These are phyloP conservation scores for Ichthyophthirius multifiliis DNA, from an alignment of 169 alveolate genomes.

Conservation along the genomic window DNA sequence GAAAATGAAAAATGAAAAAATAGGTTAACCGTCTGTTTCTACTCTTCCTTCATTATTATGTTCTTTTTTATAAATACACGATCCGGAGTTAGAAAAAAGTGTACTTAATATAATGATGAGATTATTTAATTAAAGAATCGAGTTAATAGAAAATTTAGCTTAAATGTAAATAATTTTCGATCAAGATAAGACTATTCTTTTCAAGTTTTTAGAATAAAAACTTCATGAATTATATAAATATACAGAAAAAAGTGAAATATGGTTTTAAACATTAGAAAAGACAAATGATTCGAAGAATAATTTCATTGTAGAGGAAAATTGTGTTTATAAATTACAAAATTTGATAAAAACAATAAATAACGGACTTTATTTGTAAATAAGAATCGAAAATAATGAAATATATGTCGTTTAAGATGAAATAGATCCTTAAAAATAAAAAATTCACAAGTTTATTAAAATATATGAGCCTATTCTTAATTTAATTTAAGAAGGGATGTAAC, in stretches of 20 bases:
- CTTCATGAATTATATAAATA: background rate
- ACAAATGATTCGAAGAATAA: background rate
- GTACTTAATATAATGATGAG: slow-evolving; percentile 9
- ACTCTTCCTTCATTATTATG: slow-evolving; percentile 2
- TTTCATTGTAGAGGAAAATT: background rate
- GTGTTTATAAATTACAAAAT: background rate
- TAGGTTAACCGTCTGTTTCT: background rate
- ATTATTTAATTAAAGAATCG: background rate
- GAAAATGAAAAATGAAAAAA: background rate
- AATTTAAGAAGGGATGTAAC: background rate
- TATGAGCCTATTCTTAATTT: background rate
- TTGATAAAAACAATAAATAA: background rate
- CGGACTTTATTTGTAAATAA: background rate
- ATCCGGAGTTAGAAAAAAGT: background rate
- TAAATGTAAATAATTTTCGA: background rate
- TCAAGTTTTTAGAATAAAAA: background rate
- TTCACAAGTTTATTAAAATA: background rate
- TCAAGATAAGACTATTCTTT: background rate
- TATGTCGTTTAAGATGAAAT: background rate
- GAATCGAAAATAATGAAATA: background rate
- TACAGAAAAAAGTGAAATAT: background rate
- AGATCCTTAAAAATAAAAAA: background rate
- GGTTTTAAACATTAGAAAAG: background rate
- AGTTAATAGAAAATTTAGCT: background rate
- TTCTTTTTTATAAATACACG: background rate